Percentiles rank a stretch among this genome's conserved stretches.
phyloP scores from a whole-genome alignment of 495 filamentous ascomycete genomes.

The Glutinoglossum americanum region DNA sequence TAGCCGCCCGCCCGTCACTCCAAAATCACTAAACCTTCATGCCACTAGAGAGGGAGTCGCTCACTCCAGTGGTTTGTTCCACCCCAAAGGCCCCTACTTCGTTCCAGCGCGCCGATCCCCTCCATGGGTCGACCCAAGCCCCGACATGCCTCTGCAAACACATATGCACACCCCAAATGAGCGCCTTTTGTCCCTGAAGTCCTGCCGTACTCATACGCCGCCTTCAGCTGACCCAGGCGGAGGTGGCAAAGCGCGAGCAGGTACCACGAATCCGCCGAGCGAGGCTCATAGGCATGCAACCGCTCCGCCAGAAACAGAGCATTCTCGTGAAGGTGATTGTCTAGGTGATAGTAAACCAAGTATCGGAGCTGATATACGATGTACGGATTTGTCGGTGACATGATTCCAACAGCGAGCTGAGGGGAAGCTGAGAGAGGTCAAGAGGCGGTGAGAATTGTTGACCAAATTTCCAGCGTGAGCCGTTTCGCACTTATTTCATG shows the following conservation, averaged over 20 bases:
- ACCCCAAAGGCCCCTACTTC: conserved; percentile 45
- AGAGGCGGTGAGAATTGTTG: not conserved
- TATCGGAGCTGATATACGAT: conserved; percentile 59
- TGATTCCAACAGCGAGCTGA: conserved; percentile 17
- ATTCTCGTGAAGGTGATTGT: conserved; percentile 69
- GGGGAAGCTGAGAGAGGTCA: not conserved
- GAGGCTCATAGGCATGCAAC: conserved; percentile 59
- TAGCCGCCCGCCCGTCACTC: not conserved
- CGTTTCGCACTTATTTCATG: not conserved
- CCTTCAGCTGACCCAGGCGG: conserved; percentile 53
- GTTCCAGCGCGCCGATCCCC: conserved; percentile 62
- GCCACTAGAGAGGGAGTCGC: too few species aligned
- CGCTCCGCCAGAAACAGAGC: conserved; percentile 83
- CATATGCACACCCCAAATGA: conserved; percentile 74
- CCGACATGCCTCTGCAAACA: conserved; percentile 77
- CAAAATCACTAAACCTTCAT: not conserved
- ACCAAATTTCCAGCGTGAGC: not conserved
- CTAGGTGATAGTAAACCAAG: conserved; percentile 78
- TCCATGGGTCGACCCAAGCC: conserved; percentile 46
- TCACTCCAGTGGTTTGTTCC: conserved; percentile 50
- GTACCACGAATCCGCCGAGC: conserved; percentile 57
- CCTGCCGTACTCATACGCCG: conserved; percentile 51
- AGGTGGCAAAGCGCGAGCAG: conserved; percentile 69
- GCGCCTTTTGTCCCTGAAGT: conserved; percentile 36
- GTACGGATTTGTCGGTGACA: conserved; percentile 48